A percentile compares a stretch with the other conserved stretches of the same genome.
Conservation (phyloP, 2,329 filamentous ascomycete genomes). For the Xylaria sp. region DNA sequence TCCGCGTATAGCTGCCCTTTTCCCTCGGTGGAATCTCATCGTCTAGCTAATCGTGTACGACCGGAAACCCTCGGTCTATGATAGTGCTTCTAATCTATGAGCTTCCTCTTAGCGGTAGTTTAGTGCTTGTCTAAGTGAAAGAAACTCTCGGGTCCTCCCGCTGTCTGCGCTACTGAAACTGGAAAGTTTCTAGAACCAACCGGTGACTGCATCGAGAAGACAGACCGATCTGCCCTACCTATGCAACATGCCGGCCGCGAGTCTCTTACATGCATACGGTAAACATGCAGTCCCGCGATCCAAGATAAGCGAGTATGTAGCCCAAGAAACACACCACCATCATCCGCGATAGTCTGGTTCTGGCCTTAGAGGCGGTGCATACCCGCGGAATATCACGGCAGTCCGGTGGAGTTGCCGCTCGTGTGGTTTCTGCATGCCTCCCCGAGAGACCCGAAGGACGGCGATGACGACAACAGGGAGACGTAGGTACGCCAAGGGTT, state of each 20-base stretch:
- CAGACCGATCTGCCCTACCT: slow-evolving; percentile 28
- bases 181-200: slow-evolving; percentile 33
- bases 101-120: background rate
- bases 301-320: slow-evolving; percentile 37
- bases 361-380: slow-evolving; percentile 14
- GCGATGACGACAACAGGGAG: background rate
- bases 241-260: slow-evolving; percentile 36
- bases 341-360: slow-evolving; percentile 22
- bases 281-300: slow-evolving; percentile 34
- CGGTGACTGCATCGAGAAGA: slow-evolving; percentile 26
- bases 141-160: slow-evolving; percentile 16
- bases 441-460: background rate
- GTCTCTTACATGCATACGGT: slow-evolving; percentile 35
- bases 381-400: slow-evolving; percentile 13
- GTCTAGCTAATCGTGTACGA: slow-evolving; percentile 8
- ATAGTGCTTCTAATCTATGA: background rate
- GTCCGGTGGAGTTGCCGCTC: background rate
- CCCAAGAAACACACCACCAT: slow-evolving; percentile 28
- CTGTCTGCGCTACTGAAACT: background rate
- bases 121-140: background rate
- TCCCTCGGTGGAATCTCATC: background rate
- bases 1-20: slow-evolving; percentile 10
- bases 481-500: no score
- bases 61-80: background rate
- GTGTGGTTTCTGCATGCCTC: slow-evolving; percentile 2